These are phyloP conservation scores for Aureobasidium sp. DNA, from an alignment of 2,329 filamentous ascomycete species.

Conservation along the genomic window DNA sequence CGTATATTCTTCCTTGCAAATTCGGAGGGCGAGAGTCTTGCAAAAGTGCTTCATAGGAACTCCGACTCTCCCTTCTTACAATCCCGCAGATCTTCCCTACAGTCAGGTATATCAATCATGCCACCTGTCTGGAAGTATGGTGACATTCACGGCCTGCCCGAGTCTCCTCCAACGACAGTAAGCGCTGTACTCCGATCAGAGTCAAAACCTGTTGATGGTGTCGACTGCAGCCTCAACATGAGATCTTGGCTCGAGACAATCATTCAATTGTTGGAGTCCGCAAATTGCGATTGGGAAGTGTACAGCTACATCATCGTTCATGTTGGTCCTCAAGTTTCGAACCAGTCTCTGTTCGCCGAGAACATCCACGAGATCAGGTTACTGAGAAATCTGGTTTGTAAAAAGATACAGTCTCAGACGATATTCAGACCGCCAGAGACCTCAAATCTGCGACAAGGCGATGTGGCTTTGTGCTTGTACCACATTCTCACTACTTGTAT, in stretches of 20 bases:
- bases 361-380: slow-evolving; percentile 68
- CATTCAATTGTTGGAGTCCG: slow-evolving; percentile 16
- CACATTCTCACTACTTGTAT: slow-evolving; percentile 80
- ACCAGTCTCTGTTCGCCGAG: slow-evolving; percentile 74
- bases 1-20: slow-evolving; percentile 64
- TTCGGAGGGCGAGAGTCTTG: slow-evolving; percentile 67
- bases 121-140: slow-evolving; percentile 51
- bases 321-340: slow-evolving; percentile 79
- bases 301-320: slow-evolving; percentile 87
- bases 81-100: slow-evolving; percentile 10
- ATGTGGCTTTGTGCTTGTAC: slow-evolving; percentile 83
- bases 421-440: slow-evolving; percentile 75
- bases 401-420: slow-evolving; percentile 68
- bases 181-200: slow-evolving; percentile 47
- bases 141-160: slow-evolving; percentile 47
- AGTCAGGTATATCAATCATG: slow-evolving; percentile 12
- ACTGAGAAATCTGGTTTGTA: slow-evolving; percentile 69
- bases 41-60: slow-evolving; percentile 49
- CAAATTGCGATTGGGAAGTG: slow-evolving; percentile 60
- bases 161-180: slow-evolving; percentile 42
- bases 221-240: slow-evolving; percentile 13
- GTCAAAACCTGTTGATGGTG: background rate
- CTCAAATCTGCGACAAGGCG: slow-evolving; percentile 76
- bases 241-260: slow-evolving; percentile 17
- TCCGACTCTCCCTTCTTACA: slow-evolving; percentile 5